A percentile compares a stretch with the other conserved stretches of the same genome.
Conservation (phyloP, 2,329 filamentous ascomycete genomes). For the Tolypocladium sp. region DNA sequence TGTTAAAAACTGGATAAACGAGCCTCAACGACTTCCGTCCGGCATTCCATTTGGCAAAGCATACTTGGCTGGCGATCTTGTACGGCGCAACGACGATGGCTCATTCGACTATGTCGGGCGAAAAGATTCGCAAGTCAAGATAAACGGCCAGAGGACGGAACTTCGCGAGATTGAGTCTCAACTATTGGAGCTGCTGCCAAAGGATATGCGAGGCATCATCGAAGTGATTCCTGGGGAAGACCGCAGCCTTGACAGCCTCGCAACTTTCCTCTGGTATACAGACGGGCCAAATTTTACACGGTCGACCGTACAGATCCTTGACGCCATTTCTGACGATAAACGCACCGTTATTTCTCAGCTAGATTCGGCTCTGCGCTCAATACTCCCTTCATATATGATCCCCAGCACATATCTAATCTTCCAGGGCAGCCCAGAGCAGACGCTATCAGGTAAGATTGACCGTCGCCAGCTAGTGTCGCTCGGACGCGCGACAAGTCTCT, state of each 20-base stretch:
- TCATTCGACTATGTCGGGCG: constrained; percentile 35
- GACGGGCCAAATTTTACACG: not conserved
- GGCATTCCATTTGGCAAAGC: not conserved
- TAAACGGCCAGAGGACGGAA: constrained; percentile 47
- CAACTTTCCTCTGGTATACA: not conserved
- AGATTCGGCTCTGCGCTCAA: not conserved
- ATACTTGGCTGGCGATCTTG: constrained; percentile 41
- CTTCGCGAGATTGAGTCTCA: constrained; percentile 19
- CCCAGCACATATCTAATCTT: constrained; percentile 30
- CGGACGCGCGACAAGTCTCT: not conserved
- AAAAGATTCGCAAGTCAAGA: constrained; percentile 48
- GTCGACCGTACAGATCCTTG: constrained; percentile 1
- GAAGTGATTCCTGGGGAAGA: not conserved
- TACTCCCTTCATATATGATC: constrained; percentile 27
- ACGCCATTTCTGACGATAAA: not conserved
- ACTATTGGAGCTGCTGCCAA: not conserved
- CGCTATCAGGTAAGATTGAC: constrained; percentile 5
- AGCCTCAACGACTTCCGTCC: not conserved
- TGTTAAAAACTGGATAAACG: constrained; percentile 17
- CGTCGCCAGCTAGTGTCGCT: not conserved
- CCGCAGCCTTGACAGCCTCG: not conserved
- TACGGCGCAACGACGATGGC: constrained; percentile 27
- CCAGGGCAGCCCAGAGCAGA: constrained; percentile 21
- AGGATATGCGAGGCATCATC: not conserved
- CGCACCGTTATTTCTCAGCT: not conserved